Conservation (phyloP, 2,329 filamentous ascomycete genomes). For the Botryotinia calthae region DNA sequence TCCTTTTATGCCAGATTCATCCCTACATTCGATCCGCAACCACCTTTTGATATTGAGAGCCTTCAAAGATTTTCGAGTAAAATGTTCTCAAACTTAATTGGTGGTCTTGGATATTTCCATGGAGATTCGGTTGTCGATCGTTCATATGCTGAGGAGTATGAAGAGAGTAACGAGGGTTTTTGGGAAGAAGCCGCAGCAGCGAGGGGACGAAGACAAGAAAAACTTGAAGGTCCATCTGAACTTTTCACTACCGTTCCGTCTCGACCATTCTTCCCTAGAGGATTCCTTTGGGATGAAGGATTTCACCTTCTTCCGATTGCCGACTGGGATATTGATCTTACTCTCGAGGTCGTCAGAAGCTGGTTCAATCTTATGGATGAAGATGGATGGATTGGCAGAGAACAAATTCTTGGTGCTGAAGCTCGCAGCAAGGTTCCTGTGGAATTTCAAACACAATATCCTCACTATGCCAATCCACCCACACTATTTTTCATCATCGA, state of each 20-base stretch:
- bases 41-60: slow-evolving; percentile 71
- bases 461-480: slow-evolving; percentile 95
- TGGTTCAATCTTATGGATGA: slow-evolving; percentile 97
- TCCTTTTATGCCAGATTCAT: slow-evolving; percentile 74
- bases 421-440: slow-evolving; percentile 90
- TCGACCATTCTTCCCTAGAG: slow-evolving; percentile 90
- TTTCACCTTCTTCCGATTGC: slow-evolving; percentile 90
- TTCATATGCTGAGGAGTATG: slow-evolving; percentile 87
- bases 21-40: slow-evolving; percentile 67
- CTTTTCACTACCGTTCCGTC: slow-evolving; percentile 91
- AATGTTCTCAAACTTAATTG: slow-evolving; percentile 90
- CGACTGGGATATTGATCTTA: slow-evolving; percentile 91
- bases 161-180: slow-evolving; percentile 92
- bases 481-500: slow-evolving; percentile 90
- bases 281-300: slow-evolving; percentile 97
- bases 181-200: slow-evolving; percentile 90
- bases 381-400: slow-evolving; percentile 94
- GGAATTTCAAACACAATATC: slow-evolving; percentile 94
- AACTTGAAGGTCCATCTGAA: slow-evolving; percentile 77
- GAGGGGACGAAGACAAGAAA: slow-evolving; percentile 63
- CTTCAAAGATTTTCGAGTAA: slow-evolving; percentile 80
- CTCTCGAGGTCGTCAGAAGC: slow-evolving; percentile 82
- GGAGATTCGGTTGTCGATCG: slow-evolving; percentile 86
- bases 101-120: slow-evolving; percentile 93
- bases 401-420: slow-evolving; percentile 90